A percentile compares a stretch with the other conserved stretches of the same genome.
phyloP scores from a whole-genome alignment of 2,329 filamentous ascomycete genomes.

The Cladophialophora exuberans region DNA sequence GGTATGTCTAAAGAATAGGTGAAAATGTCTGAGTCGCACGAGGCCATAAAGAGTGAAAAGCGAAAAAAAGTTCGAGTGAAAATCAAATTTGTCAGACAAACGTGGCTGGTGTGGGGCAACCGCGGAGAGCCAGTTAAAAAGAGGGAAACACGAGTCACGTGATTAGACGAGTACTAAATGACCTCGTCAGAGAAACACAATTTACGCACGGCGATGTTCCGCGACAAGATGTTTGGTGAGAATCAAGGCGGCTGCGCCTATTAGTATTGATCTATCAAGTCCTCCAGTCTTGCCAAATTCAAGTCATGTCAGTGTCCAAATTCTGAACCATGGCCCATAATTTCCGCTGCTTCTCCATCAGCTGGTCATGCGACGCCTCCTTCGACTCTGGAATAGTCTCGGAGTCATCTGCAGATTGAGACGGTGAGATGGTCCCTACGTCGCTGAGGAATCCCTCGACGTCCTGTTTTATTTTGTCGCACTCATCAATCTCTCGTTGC shows the following conservation, averaged over 20 bases:
- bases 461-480: constrained; percentile 72
- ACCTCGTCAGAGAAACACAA: no score
- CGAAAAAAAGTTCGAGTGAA: not conserved
- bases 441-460: constrained; percentile 53
- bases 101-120: no score
- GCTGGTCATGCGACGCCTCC: constrained; percentile 31
- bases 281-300: not conserved
- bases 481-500: constrained; percentile 75
- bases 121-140: no score
- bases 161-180: no score
- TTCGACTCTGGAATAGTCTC: not conserved
- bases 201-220: no score
- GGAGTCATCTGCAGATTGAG: constrained; percentile 14
- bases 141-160: no score
- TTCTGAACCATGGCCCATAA: constrained; percentile 48
- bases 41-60: not conserved
- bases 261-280: not conserved
- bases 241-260: not conserved
- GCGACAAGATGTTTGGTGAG: no score
- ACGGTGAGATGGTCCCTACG: constrained; percentile 24
- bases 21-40: not conserved
- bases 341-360: constrained; percentile 38
- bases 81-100: no score
- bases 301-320: constrained; percentile 38
- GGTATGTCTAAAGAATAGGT: not conserved